phyloP scores from a whole-genome alignment of 2,329 filamentous ascomycete species.

The Didymella exigua region DNA sequence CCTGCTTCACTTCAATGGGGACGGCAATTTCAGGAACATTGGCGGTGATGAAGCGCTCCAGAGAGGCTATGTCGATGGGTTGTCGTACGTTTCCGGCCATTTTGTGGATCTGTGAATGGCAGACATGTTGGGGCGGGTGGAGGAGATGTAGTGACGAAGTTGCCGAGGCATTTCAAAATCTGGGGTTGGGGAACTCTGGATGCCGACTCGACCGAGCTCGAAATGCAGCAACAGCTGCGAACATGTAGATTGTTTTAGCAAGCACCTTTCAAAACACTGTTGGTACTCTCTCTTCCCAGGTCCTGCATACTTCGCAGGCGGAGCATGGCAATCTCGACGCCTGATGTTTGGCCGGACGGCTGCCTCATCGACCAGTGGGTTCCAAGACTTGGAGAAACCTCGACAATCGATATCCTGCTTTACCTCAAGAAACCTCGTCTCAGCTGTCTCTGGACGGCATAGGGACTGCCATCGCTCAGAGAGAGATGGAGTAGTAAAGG shows the following conservation, averaged over 20 bases:
- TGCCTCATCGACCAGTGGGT: too few species aligned
- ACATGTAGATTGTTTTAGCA: too few species aligned
- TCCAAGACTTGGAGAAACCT: too few species aligned
- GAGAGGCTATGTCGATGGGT: slow-evolving; percentile 79
- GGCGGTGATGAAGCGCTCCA: slow-evolving; percentile 77
- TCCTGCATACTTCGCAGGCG: too few species aligned
- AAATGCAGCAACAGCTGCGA: neutral
- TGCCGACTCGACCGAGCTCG: slow-evolving; percentile 9
- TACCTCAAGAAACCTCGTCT: neutral
- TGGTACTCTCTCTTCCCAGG: too few species aligned
- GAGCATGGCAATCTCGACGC: too few species aligned
- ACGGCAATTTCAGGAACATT: slow-evolving; percentile 83
- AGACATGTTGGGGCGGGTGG: slow-evolving; percentile 21
- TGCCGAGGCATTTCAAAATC: slow-evolving; percentile 13
- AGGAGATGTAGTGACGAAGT: slow-evolving; percentile 11
- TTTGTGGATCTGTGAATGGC: slow-evolving; percentile 24
- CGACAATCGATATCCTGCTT: too few species aligned
- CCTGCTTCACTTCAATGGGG: slow-evolving; percentile 89
- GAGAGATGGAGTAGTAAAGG: neutral
- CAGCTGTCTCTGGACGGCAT: too few species aligned
- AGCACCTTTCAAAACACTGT: too few species aligned
- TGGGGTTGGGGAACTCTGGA: slow-evolving; percentile 5
- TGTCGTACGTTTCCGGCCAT: slow-evolving; percentile 92
- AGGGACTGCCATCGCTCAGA: neutral
- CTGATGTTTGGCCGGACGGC: too few species aligned